Base-by-base conservation (phyloP, 1,284 basidiomycete species). In the Takashimella koratensis region DNA sequence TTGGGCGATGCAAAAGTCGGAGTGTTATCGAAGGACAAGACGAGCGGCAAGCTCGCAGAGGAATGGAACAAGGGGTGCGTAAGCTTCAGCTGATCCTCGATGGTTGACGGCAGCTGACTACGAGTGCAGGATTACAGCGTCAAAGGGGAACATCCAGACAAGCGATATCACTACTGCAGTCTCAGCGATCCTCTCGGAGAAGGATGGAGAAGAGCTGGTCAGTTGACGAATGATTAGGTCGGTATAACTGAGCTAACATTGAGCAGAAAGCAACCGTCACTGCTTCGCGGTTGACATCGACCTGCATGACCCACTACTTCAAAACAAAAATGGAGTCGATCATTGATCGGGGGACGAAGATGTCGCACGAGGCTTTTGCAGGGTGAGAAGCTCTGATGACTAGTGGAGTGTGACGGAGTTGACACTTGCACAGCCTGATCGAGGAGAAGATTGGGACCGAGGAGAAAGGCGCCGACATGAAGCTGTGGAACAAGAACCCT, bases 191-290 rank as follows among this genome's bases (percentile, higher is more conserved):
- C 84, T 96, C 79, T 86, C 88, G 0, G 82, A 86, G 24, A 98
- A 97, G 75, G 94, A 98, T 64, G 84, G 86, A 13, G 90, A 96
- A 26, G 95, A 98, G 71, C 69, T 93, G 53, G 92, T 92, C 62
- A 59, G 87, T 78, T 12, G 23, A n/a, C n/a, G n/a, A n/a, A n/a
- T n/a, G n/a, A n/a, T n/a, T n/a, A n/a, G n/a, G n/a, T n/a, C n/a
- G n/a, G n/a, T n/a, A n/a, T n/a, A n/a, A n/a, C n/a, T n/a, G n/a
- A n/a, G n/a, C n/a, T n/a, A n/a, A n/a, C n/a, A n/a, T n/a, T n/a
- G n/a, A n/a, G 20, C 66, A 94, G 91, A 89, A 87, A 87, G 79
- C 80, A 57, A 82, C 85, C 24, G 82, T 86, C 59, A 84, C 78
- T 1, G 90, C 93, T 11, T 83, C 88, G 3, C 83, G 81, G 58